Evolutionary conservation across 2,329 filamentous ascomycete species (phyloP), one percentile per base, ranked within the genome.

Genomic region (Salinomyces thailandicus): DNA sequence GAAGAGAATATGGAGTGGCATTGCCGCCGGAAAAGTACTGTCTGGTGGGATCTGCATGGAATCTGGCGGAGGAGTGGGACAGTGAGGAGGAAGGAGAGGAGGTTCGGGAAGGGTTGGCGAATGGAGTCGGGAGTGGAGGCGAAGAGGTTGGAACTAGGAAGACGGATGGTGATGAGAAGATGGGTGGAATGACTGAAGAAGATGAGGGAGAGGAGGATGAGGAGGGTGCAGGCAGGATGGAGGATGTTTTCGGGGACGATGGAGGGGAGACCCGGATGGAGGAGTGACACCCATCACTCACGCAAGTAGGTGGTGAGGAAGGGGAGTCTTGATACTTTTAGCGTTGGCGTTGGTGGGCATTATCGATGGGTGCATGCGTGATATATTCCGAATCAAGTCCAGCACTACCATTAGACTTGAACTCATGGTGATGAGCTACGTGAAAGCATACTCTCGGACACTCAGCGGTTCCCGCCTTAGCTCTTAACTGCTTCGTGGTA

Each of bases 11-110:
- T 49, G 75, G 75, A 2, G 62, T 79, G 40, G 61, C 73, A 39
- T 52, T 79, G 50, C 76, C 76, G 42, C 71, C 72, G 11, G 76
- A 79, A 64, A 61, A 73, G 54, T 79, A 77, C 49, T 74, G 71
- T 54, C 58, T 75, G 33, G 75, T 71, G 3, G 73, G 73, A 0
- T 62, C 63, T 6, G 69, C 66, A 20, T 76, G 72, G 72, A 63
- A 66, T 24, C 54, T 76, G 57, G 68, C 66, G 52, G 70, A 74
- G 40, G 70, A 73, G 49, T 75, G 71, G 71, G 69, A 73, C 36
- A 69, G 66, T 48, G 70, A 73, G 35, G 68, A 71, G 37, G 65
- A 67, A 44, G 56, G 57, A 18, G 53, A 45, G 8, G 52, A 69
- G 70, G 57, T 72, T 73, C 51, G 55, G 37, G 69, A 79, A 30